phyloP scores from a whole-genome alignment of 306 rosid genomes.

The Abrus precatorius region DNA sequence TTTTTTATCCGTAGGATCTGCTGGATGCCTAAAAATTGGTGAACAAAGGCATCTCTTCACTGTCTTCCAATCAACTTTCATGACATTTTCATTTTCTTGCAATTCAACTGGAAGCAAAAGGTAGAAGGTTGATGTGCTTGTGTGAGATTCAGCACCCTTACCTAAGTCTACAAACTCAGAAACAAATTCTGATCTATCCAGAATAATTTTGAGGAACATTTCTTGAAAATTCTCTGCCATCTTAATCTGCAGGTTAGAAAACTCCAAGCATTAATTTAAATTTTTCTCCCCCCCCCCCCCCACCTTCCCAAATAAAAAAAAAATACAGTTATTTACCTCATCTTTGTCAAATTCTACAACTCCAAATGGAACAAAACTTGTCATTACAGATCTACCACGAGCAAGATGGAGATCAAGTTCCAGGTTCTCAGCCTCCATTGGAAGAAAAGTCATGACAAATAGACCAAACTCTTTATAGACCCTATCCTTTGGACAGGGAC shows the following conservation, averaged over 20 bases:
- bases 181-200: constrained; percentile 80
- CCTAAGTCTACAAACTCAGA: constrained; percentile 73
- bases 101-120: constrained; percentile 84
- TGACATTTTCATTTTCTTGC: constrained; percentile 50
- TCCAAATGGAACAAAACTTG: constrained; percentile 76
- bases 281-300: neutral
- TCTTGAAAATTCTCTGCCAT: constrained; percentile 90
- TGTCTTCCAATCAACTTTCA: constrained; percentile 77
- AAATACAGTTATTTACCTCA: constrained; percentile 63
- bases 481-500: constrained; percentile 81
- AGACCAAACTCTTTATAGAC: constrained; percentile 79
- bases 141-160: constrained; percentile 46
- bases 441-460: constrained; percentile 72
- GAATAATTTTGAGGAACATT: constrained; percentile 88
- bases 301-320: neutral
- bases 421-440: constrained; percentile 82
- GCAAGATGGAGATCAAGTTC: constrained; percentile 92
- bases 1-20: constrained; percentile 39
- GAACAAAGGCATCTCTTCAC: constrained; percentile 81
- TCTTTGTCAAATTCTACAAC: constrained; percentile 66
- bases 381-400: constrained; percentile 83
- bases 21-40: constrained; percentile 72
- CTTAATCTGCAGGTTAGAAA: constrained; percentile 65
- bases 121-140: constrained; percentile 71
- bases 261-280: constrained; percentile 33